Conservation (phyloP, 371 early-diverging fungal species). For the Mortierella sp. region DNA sequence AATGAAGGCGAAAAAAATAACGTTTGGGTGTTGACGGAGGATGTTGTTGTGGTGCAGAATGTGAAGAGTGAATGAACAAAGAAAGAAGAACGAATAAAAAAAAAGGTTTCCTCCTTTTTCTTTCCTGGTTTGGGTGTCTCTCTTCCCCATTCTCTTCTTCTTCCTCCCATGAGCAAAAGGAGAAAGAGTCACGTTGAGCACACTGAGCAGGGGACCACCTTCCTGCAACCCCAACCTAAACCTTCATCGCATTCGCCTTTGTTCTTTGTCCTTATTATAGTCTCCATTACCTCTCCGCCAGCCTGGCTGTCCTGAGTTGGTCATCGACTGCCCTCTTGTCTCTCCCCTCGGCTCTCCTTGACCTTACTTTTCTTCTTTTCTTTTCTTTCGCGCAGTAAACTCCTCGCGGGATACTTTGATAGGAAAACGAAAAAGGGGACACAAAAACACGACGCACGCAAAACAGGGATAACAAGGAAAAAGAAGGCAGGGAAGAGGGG, state of each 20-base stretch:
- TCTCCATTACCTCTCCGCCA: neutral
- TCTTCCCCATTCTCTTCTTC: neutral
- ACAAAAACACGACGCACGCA: neutral
- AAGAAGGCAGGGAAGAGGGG: neutral
- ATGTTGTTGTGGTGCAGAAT: neutral
- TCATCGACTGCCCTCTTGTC: neutral
- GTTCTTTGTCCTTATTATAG: neutral
- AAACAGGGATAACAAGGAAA: neutral
- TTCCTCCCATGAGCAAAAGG: neutral
- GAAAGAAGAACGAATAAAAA: neutral
- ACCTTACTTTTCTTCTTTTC: neutral
- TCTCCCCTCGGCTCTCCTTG: neutral
- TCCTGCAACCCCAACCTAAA: neutral
- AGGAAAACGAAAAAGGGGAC: neutral
- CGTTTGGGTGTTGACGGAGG: neutral
- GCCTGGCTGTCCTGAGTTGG: neutral
- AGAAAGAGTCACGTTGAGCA: constrained; percentile 7
- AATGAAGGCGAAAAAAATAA: neutral
- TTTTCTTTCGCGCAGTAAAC: neutral
- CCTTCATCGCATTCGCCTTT: neutral
- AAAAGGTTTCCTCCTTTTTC: neutral
- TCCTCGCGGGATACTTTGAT: neutral
- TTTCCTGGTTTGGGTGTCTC: neutral
- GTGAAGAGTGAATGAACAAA: neutral
- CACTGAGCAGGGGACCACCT: neutral